Evolutionary conservation across 495 filamentous ascomycete species (phyloP), one percentile per base, ranked within the genome.

Genomic region (Chaetomium tenue): DNA sequence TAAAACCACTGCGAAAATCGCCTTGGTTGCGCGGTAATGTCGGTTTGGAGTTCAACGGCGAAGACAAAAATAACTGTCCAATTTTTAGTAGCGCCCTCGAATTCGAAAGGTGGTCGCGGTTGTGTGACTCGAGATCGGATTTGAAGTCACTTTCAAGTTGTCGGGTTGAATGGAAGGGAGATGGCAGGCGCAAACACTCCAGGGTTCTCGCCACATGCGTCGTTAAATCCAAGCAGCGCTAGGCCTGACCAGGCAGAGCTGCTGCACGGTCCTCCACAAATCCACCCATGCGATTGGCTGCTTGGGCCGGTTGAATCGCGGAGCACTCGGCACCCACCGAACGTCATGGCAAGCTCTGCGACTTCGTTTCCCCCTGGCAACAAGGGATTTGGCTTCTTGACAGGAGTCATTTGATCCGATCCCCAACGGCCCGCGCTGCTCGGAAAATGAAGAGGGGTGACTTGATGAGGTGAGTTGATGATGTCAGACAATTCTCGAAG

Each of bases 191-290:
- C 46, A 50, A 20, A 2, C 46, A 50, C n/a, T 5, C 39, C 56
- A 58, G 46, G 58, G 58, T 51, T 25, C 58, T 50, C 30, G 58
- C 58, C 58, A 51, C 58, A 51, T 51, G 23, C 9, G n/a, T 18
- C 16, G 28, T 22, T 25, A 52, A 52, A 25, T 22, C 47, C 20
- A 3, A 25, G 8, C 8, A 16, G 12, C 44, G 28, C 58, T 60
- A 60, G 8, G 16, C 58, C 18, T 5, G 46, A 60, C 25, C 8
- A 25, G 58, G 58, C 5, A 37, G 16, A 15, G 11, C 20, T 15
- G 30, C 26, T 30, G 15, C 13, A 26, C 33, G 33, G 33, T 7
- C 13, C 16, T 30, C 7, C 5, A 8, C 26, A 39, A 4, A 30
- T 12, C 0, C 25, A 15, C 2, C 13, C 22, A 58, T n/a, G 22